phyloP scores from a whole-genome alignment of 305 asterid genomes.

The Stenogyne calaminthoides region DNA sequence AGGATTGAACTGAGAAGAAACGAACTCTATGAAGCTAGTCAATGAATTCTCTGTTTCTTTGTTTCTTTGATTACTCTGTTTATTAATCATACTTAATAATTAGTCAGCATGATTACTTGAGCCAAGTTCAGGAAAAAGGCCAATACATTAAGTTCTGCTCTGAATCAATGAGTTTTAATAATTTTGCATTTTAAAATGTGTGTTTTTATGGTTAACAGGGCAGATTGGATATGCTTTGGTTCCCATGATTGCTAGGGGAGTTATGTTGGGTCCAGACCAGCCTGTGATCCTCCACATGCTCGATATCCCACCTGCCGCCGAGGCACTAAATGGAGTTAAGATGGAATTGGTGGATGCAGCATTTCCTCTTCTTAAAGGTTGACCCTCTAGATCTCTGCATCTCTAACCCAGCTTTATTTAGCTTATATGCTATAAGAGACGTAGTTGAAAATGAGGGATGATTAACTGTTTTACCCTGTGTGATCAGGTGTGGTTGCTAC shows the following conservation, averaged over 20 bases:
- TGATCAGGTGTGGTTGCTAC: conserved; percentile 87
- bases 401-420: not conserved
- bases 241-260: conserved; percentile 93
- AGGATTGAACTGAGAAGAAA: not conserved
- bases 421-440: not conserved
- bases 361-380: conserved; percentile 93
- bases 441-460: not conserved
- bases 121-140: not conserved
- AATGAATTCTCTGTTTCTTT: not conserved
- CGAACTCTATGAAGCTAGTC: not conserved
- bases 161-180: not conserved
- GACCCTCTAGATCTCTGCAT: not conserved
- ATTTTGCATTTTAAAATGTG: not conserved
- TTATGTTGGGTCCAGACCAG: conserved; percentile 90
- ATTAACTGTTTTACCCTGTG: not conserved
- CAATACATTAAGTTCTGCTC: not conserved
- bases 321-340: conserved; percentile 88
- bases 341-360: conserved; percentile 96
- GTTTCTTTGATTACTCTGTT: not conserved
- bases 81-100: not conserved
- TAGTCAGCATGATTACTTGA: not conserved
- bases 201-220: conserved; percentile 42
- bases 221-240: conserved; percentile 88
- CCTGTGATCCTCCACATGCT: conserved; percentile 95
- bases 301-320: conserved; percentile 91